Conservation (phyloP, 2,329 filamentous ascomycete genomes). For the Lanzia echinophila region DNA sequence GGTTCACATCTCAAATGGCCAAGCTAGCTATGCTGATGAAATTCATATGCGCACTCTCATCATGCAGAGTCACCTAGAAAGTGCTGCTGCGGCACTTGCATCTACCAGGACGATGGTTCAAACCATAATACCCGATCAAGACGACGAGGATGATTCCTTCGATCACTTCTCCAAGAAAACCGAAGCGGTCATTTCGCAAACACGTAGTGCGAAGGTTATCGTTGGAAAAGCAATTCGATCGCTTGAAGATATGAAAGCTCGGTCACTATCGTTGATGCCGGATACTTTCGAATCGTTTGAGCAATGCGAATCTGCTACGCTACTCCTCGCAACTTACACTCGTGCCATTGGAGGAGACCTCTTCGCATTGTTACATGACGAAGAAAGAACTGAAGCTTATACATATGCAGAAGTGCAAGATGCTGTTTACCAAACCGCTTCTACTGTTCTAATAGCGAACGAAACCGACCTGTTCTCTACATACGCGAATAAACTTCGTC, state of each 20-base stretch:
- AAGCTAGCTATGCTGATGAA: slow-evolving; percentile 71
- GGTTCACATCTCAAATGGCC: slow-evolving; percentile 63
- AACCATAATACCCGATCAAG: slow-evolving; percentile 48
- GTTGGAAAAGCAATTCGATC: slow-evolving; percentile 71
- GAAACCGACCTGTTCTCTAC: slow-evolving; percentile 66
- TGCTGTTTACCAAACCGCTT: slow-evolving; percentile 52
- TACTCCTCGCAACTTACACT: slow-evolving; percentile 59
- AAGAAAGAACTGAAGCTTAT: slow-evolving; percentile 61
- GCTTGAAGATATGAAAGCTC: slow-evolving; percentile 67
- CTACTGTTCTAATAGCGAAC: slow-evolving; percentile 43
- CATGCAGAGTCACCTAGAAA: slow-evolving; percentile 78
- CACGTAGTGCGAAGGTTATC: slow-evolving; percentile 76
- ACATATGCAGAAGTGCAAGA: slow-evolving; percentile 60
- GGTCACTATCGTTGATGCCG: slow-evolving; percentile 66
- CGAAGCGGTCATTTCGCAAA: slow-evolving; percentile 66
- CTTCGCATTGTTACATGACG: slow-evolving; percentile 60
- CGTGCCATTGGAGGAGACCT: slow-evolving; percentile 60
- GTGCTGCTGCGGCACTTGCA: slow-evolving; percentile 60
- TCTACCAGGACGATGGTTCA: slow-evolving; percentile 61
- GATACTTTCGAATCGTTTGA: slow-evolving; percentile 65
- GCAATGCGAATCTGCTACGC: slow-evolving; percentile 56
- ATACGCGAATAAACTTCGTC: slow-evolving; percentile 60
- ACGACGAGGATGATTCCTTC: slow-evolving; percentile 60
- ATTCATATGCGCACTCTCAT: slow-evolving; percentile 69
- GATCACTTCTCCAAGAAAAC: slow-evolving; percentile 63